Conservation (phyloP, 2,329 filamentous ascomycete genomes). For the Pseudogymnoascus verrucosus region DNA sequence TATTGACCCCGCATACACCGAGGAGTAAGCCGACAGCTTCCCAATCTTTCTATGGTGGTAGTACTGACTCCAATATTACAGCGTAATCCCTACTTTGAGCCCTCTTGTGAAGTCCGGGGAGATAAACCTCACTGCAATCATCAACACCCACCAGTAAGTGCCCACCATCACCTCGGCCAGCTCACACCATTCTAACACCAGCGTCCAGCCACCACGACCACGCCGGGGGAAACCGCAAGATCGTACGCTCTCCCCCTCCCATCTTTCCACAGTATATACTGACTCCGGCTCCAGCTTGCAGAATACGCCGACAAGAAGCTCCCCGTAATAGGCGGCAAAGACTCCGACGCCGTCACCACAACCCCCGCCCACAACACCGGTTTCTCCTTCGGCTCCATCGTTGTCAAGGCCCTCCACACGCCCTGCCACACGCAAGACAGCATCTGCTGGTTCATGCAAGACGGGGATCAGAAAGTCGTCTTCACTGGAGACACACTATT, state of each 20-base stretch:
- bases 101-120: conserved; percentile 61
- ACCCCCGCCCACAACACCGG: conserved; percentile 68
- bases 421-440: conserved; percentile 98
- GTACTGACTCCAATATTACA: conserved; percentile 24
- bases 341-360: conserved; percentile 71
- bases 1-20: conserved; percentile 71
- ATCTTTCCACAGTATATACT: neutral
- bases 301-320: conserved; percentile 29
- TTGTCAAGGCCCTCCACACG: conserved; percentile 82
- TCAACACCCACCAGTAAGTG: conserved; percentile 93
- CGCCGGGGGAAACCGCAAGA: conserved; percentile 78
- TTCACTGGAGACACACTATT: conserved; percentile 97
- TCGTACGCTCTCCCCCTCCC: conserved; percentile 43
- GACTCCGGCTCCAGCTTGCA: conserved; percentile 15
- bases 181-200: conserved; percentile 7
- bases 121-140: conserved; percentile 79
- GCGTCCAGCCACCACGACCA: conserved; percentile 77
- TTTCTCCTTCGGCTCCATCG: conserved; percentile 78
- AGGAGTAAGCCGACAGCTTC: conserved; percentile 49
- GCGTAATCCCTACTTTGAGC: conserved; percentile 58
- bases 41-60: neutral
- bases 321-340: conserved; percentile 77
- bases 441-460: conserved; percentile 89
- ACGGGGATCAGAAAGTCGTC: conserved; percentile 67
- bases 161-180: neutral